phyloP scores from a whole-genome alignment of 2,329 filamentous ascomycete species.

The Colletotrichum sp. region DNA sequence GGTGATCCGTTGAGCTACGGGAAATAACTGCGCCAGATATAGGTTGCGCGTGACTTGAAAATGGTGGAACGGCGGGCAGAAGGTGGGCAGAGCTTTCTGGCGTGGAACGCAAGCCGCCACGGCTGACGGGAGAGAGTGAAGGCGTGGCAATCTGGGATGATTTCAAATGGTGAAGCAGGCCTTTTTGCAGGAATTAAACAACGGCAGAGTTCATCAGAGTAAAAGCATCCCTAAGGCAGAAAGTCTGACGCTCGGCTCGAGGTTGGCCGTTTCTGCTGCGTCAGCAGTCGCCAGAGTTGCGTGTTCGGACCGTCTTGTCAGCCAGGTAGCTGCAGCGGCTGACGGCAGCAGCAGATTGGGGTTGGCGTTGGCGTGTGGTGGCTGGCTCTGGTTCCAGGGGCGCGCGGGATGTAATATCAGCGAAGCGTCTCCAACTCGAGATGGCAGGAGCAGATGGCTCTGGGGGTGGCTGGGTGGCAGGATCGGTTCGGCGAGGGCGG shows the following conservation, averaged over 20 bases:
- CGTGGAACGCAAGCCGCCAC: neutral
- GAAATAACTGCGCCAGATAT: slow-evolving; percentile 11
- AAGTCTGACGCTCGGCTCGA: neutral
- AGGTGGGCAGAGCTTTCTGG: neutral
- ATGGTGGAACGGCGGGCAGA: neutral
- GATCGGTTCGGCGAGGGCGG: neutral
- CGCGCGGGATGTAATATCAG: slow-evolving; percentile 4
- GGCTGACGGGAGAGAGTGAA: neutral
- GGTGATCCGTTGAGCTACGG: neutral
- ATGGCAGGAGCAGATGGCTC: neutral
- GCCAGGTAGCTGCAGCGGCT: slow-evolving; percentile 15
- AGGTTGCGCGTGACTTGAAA: neutral
- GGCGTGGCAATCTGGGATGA: neutral
- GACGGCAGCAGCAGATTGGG: slow-evolving; percentile 10
- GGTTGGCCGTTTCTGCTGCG: neutral
- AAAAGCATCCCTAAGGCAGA: neutral
- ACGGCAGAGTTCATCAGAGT: neutral
- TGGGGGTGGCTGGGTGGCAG: slow-evolving; percentile 9
- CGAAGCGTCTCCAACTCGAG: neutral
- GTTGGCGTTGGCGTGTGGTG: slow-evolving; percentile 7
- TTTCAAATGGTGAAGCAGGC: neutral
- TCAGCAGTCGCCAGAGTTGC: neutral
- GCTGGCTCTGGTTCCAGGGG: slow-evolving; percentile 12
- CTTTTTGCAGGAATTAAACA: neutral
- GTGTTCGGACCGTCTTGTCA: slow-evolving; percentile 17